Base-by-base conservation (phyloP, 1,284 basidiomycete species). In the Ceratobasidium sp. region DNA sequence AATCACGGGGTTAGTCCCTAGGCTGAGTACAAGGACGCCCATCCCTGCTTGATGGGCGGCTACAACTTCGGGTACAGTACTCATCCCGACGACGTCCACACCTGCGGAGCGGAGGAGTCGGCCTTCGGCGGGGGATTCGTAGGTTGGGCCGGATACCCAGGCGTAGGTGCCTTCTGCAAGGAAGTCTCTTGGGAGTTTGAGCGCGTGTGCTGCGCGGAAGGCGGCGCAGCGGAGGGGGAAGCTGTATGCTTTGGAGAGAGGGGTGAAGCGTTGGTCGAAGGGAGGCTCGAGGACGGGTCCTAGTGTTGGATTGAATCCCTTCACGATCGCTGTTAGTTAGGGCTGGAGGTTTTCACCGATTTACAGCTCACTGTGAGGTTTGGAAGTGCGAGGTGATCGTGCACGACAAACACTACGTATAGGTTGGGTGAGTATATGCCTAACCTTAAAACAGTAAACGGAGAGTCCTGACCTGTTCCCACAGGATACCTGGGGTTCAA, bases 41-140 rank as follows among this genome's bases (percentile, higher is more conserved):
- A 95, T 76, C 0, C 90, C 90, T 78, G 90, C 90, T 79, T 94
- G 90, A 64, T 88, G 84, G 24, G 92, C 94, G 0, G 89, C 91
- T 22, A 95, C 83, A n/a, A 95, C 92, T 83, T 95, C 93, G 0
- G 93, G 93, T n/a, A 95, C 87, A 0, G 94, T 95, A 77, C 91
- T 93, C 93, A 95, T 95, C 1, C 93, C 93, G 1, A 95, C 93
- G 8, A 94, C 91, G 78, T 94, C 92, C 2, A 89, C 92, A 4
- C 92, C 93, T 0, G 87, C 87, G n/a, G 82, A 81, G 27, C 91
- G 84, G 62, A 94, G 81, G 80, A 93, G 88, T 54, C 88, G 84
- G n/a, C 92, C 92, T 78, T 94, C 92, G 0, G 91, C 92, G 0
- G 91, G 88, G 0, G 91, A 92, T 82, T 95, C 94, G 81, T 95